Base-by-base conservation (phyloP, 345 rosid genomes). In the Syzygium aromaticum region DNA sequence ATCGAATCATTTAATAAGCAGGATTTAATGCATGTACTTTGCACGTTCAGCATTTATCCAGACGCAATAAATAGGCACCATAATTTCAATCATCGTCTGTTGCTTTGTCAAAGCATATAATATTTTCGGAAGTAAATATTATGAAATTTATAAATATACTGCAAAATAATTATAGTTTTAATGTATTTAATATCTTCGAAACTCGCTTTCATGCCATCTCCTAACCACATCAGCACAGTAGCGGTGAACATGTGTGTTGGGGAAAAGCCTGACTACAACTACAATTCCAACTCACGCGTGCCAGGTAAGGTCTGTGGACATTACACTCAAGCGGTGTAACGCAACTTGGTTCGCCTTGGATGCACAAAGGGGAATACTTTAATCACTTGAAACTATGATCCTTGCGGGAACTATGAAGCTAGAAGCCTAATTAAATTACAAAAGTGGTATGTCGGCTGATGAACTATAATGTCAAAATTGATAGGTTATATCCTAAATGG, bases 301-400 rank as follows among this genome's bases (percentile, higher is more conserved):
- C n/a, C n/a, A 38, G 38, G 38, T 2, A 38, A 38, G 38, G 38
- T 38, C 2, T 38, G 38, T 38, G 38, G 38, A 3, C 38, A 38
- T 54, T 54, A 54, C 57, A 54, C 57, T 54, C 57, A 54, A 53
- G 85, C 86, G 23, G 88, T 89, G 22, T 89, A 86, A 85, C 56
- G 88, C 19, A 84, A 51, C 38, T 89, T 86, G 3, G 78, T 84
- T 67, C 38, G 77, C 6, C 51, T 89, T 2, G 88, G 90, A 11
- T 89, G 88, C 3, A 85, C 85, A 5, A 89, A 54, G 51, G 90
- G 88, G 0, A 87, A 89, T 54, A 64, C 86, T 9, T 33, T 91
- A 33, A 14, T 91, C 8, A 33, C 43, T 7, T 91, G 93, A 53
- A 90, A 85, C 89, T 91, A 91, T 51, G 88, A 86, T 49, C 93